Evolutionary conservation across 768 basidiomycete species (phyloP), one percentile per base, ranked within the genome.

Genomic region (Termitomyces sp.): DNA sequence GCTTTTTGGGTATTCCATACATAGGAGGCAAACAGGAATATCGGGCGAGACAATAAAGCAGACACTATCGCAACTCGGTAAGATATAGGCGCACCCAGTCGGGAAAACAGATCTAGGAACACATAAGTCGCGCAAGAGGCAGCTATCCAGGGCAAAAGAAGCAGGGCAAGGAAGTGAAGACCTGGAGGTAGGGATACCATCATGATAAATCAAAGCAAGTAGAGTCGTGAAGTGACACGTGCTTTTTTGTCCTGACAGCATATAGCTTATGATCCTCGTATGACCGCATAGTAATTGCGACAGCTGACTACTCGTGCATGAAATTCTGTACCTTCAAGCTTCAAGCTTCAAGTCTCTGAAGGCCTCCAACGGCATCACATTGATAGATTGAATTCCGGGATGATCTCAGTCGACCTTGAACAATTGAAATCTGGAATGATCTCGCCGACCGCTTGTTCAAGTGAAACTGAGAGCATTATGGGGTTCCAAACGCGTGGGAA

Each of bases 151-250:
- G 48, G 13, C 14, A 60, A 36, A 16, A 36, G 16, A 20, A 59
- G 23, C 26, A 55, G 61, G 12, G 40, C 13, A 10, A 64, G 58
- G 41, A 58, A 64, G 14, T 12, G 52, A 5, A 56, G 32, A 9
- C 64, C 64, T 47, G 64, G 64, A 28, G 55, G 46, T 23, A 47
- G 32, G 44, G 26, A 13, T 20, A 32, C 33, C 44, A 26, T 55
- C 55, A 35, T 56, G 44, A 32, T 47, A 56, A 35, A 20, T 1
- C 30, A 41, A 9, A 40, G 26, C 40, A 35, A 10, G 23, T 5
- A 26, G 40, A 8, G n/a, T 30, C 9, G 26, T 41, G 8, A n/a
- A 43, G 12, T 30, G 2, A 54, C 53, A 54, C 53, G 53, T 54
- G 52, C 52, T n/a, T 43, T 54, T 54, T 54, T 30, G 14, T 38